phyloP scores from a whole-genome alignment of 2,329 filamentous ascomycete species.

The Diaporthe citrichinensis region DNA sequence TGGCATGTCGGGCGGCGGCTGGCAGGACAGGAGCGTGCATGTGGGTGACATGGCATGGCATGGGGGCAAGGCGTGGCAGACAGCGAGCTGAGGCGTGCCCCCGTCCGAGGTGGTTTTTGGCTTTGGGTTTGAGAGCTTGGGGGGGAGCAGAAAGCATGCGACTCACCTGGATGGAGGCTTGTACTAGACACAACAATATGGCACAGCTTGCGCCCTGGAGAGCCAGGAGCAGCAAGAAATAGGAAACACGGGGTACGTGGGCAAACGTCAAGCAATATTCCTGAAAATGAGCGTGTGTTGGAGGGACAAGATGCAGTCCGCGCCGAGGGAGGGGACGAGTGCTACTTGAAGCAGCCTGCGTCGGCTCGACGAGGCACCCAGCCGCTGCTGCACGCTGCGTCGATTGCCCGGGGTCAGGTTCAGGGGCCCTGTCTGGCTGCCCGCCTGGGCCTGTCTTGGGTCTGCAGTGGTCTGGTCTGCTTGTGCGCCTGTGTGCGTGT shows the following conservation, averaged over 20 bases:
- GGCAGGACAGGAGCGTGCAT: conserved; percentile 23
- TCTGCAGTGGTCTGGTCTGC: conserved; percentile 31
- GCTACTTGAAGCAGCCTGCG: conserved; percentile 35
- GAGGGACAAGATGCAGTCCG: conserved; percentile 27
- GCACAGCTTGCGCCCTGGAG: conserved; percentile 62
- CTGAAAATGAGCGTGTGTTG: conserved; percentile 56
- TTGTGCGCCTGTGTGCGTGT: conserved; percentile 2
- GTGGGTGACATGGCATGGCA: conserved; percentile 29
- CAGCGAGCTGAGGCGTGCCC: conserved; percentile 11
- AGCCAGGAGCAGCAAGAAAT: conserved; percentile 60
- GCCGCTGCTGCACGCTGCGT: conserved; percentile 23
- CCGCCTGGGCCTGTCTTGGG: conserved; percentile 31
- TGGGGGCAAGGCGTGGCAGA: conserved; percentile 22
- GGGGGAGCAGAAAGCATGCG: conserved; percentile 34
- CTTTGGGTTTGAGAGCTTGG: conserved; percentile 27
- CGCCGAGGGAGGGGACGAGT: conserved; percentile 34
- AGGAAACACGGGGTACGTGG: conserved; percentile 41
- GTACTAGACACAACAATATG: conserved; percentile 54
- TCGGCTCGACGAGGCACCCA: conserved; percentile 35
- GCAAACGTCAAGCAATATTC: conserved; percentile 35
- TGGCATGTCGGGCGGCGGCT: conserved; percentile 3
- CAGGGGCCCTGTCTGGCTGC: conserved; percentile 32
- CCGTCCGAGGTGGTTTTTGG: conserved; percentile 31
- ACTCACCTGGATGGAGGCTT: conserved; percentile 54
- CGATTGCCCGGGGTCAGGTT: conserved; percentile 26